phyloP scores from a whole-genome alignment of 176 grass and related monocot genomes.

The Elymus sibiricus region DNA sequence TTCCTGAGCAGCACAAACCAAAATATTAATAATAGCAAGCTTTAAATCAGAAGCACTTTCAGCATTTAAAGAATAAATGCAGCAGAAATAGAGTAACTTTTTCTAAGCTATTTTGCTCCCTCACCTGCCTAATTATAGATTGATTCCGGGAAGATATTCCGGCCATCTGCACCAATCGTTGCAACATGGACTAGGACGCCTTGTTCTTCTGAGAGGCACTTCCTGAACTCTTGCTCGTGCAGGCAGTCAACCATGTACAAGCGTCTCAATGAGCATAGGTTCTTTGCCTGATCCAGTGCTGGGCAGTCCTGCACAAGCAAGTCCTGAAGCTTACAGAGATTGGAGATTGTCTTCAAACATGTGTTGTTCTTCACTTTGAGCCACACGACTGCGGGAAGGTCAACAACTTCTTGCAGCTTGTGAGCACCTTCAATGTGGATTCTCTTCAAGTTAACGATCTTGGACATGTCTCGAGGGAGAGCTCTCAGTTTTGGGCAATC shows the following conservation, averaged over 20 bases:
- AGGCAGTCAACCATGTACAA: conserved; percentile 3
- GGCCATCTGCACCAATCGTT: neutral
- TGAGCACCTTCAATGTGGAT: conserved; percentile 19
- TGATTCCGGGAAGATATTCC: neutral
- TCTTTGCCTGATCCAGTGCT: neutral
- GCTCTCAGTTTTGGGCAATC: conserved; percentile 16
- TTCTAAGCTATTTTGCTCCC: neutral
- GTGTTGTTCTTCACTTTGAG: conserved; percentile 17
- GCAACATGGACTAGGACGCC: neutral
- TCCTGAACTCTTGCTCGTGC: neutral
- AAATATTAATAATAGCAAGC: no score
- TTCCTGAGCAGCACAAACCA: no score
- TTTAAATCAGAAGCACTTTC: no score
- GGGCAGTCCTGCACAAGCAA: conserved; percentile 6
- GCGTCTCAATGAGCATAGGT: neutral
- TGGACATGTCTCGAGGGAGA: conserved; percentile 4
- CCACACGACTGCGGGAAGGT: conserved; percentile 2
- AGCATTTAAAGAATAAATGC: no score
- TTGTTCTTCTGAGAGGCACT: neutral
- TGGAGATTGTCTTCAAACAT: conserved; percentile 12
- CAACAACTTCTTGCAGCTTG: neutral
- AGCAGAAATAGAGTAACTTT: neutral
- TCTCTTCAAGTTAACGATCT: neutral
- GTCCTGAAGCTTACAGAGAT: neutral
- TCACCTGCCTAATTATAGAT: neutral